phyloP scores from a whole-genome alignment of 2,329 filamentous ascomycete species.

The Colletotrichum karsti region DNA sequence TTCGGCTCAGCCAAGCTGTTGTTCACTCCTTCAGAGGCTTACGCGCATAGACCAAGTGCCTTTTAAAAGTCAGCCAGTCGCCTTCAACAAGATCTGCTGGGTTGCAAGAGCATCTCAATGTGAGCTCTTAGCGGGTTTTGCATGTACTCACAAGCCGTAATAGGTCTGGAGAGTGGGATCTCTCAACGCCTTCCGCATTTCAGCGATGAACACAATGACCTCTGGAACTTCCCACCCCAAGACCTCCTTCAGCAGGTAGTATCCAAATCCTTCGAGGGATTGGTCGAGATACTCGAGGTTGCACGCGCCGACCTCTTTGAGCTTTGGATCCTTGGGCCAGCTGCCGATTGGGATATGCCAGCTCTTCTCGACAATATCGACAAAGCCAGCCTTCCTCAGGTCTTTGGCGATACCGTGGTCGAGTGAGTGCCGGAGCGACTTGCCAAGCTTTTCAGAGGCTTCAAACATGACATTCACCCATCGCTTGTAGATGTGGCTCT shows the following conservation, averaged over 20 bases:
- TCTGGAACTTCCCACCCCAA: conserved; percentile 37
- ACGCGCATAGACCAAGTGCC: no score
- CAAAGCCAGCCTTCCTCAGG: conserved; percentile 30
- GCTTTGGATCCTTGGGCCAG: conserved; percentile 24
- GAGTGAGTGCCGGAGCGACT: not conserved
- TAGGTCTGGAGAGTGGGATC: not conserved
- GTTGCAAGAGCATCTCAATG: no score
- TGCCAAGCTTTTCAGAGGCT: not conserved
- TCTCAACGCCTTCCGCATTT: conserved; percentile 29
- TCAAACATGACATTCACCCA: not conserved
- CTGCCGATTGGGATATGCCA: conserved; percentile 27
- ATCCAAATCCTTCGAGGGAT: conserved; percentile 38
- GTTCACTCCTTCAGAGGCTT: no score
- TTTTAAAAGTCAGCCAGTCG: no score
- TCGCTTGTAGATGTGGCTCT: not conserved
- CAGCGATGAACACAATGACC: conserved; percentile 30
- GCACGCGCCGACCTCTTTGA: conserved; percentile 28
- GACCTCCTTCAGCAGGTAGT: conserved; percentile 37
- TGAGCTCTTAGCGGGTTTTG: no score
- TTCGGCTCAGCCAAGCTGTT: no score
- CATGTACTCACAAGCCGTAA: not conserved
- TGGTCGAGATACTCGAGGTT: conserved; percentile 34
- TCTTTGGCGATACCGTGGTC: not conserved
- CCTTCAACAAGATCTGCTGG: no score
- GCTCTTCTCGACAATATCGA: conserved; percentile 23